These are phyloP conservation scores for Thalia dealbata DNA, from an alignment of 176 grass and related monocot genomes.

Conservation along the genomic window DNA sequence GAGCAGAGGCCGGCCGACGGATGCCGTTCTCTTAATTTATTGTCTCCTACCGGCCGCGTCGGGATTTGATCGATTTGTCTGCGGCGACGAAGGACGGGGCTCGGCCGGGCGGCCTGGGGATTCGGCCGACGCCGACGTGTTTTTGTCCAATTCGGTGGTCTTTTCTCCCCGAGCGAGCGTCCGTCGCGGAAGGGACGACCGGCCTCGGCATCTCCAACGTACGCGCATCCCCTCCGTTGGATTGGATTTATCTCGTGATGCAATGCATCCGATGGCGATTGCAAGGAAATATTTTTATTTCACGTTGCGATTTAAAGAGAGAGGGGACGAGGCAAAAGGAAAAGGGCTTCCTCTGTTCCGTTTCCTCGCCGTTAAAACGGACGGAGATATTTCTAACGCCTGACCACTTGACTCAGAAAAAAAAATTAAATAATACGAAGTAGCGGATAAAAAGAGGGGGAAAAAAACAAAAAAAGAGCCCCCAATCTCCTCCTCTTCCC, in stretches of 20 bases:
- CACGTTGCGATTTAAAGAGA: no score
- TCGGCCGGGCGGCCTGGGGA: neutral
- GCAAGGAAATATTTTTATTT: no score
- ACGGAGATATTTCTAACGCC: neutral
- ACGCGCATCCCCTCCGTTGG: no score
- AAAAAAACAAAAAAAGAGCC: constrained; percentile 1
- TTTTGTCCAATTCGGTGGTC: neutral
- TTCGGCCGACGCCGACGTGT: neutral
- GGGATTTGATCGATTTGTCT: no score
- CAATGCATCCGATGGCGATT: no score
- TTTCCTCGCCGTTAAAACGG: neutral
- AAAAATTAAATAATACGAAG: neutral
- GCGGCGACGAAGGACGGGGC: no score
- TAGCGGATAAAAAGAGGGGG: neutral
- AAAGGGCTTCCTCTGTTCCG: neutral
- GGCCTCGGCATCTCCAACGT: no score
- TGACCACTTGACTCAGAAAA: neutral
- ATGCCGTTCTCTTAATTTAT: no score
- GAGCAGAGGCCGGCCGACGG: no score
- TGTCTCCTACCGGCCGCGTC: no score
- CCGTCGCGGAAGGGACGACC: no score
- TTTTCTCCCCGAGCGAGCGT: neutral
- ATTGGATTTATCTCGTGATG: no score
- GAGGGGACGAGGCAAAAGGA: neutral
- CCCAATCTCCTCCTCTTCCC: neutral